Conservation (phyloP, 345 rosid genomes). For the Acer yangbiense region DNA sequence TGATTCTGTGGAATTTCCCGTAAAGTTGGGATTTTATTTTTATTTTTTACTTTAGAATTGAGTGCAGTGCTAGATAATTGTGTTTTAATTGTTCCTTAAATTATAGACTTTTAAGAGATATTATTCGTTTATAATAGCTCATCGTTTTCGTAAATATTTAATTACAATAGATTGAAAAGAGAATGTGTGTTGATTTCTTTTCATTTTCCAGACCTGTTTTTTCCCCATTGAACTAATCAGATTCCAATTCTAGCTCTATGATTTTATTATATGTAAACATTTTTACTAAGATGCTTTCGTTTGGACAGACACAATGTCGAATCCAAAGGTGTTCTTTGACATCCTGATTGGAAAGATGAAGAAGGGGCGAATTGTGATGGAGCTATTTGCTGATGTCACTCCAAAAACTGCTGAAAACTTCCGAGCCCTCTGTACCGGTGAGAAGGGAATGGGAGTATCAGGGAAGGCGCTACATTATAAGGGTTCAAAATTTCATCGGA, state of each 20-base stretch:
- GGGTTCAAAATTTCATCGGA: slow-evolving; percentile 80
- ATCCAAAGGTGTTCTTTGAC: slow-evolving; percentile 79
- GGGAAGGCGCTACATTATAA: slow-evolving; percentile 77
- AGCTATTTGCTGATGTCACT: slow-evolving; percentile 67
- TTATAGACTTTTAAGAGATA: too few relatives aligned
- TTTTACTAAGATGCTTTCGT: slow-evolving; percentile 19
- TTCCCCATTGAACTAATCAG: too few relatives aligned
- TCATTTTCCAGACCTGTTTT: background rate
- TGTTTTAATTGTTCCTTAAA: too few relatives aligned
- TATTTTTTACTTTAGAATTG: too few relatives aligned
- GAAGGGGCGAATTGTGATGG: slow-evolving; percentile 77
- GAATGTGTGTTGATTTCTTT: background rate
- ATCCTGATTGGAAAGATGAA: slow-evolving; percentile 66
- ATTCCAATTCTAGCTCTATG: too few relatives aligned
- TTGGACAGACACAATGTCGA: slow-evolving; percentile 43
- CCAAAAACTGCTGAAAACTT: slow-evolving; percentile 82
- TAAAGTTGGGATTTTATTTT: background rate
- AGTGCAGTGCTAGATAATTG: too few relatives aligned
- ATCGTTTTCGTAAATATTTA: too few relatives aligned
- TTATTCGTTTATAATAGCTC: too few relatives aligned
- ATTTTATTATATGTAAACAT: background rate
- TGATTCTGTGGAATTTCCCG: background rate
- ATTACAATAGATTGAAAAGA: too few relatives aligned
- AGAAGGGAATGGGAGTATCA: slow-evolving; percentile 61
- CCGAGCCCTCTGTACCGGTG: slow-evolving; percentile 80